Percentiles rank a stretch among this genome's conserved stretches.
Conservation (phyloP, 2,329 filamentous ascomycete genomes). For the Ophiostoma novo-ulmi region DNA sequence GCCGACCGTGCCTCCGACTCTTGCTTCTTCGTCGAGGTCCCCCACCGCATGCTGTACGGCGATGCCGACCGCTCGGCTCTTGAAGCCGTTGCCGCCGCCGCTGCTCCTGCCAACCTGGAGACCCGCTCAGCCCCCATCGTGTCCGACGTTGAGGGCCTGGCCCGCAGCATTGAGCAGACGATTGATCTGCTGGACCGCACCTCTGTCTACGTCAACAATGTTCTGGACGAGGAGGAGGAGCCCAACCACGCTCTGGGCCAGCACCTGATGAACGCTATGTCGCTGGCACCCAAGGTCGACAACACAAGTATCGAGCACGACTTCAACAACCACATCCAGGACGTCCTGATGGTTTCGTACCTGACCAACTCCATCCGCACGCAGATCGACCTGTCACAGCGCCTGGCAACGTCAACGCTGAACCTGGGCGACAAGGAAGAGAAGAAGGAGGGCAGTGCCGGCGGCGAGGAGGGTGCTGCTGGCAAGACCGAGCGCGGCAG, state of each 20-base stretch:
- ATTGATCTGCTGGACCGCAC: slow-evolving; percentile 86
- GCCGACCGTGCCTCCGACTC: slow-evolving; percentile 92
- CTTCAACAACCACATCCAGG: slow-evolving; percentile 99
- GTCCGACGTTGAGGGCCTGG: slow-evolving; percentile 84
- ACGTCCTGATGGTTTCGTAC: slow-evolving; percentile 96
- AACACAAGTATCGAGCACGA: slow-evolving; percentile 85
- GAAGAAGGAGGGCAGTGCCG: slow-evolving; percentile 35
- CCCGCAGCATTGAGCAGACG: slow-evolving; percentile 80
- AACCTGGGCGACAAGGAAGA: slow-evolving; percentile 43
- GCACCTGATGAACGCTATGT: slow-evolving; percentile 89
- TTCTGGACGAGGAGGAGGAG: slow-evolving; percentile 87
- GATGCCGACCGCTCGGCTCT: slow-evolving; percentile 58
- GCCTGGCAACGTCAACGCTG: slow-evolving; percentile 75
- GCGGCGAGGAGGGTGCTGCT: slow-evolving; percentile 29
- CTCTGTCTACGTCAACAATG: slow-evolving; percentile 84
- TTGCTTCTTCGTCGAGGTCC: slow-evolving; percentile 95
- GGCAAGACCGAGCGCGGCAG: slow-evolving; percentile 43
- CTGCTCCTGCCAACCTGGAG: slow-evolving; percentile 70
- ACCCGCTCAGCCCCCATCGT: slow-evolving; percentile 66
- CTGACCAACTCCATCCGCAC: slow-evolving; percentile 97
- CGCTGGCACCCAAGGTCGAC: slow-evolving; percentile 91
- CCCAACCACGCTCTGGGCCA: slow-evolving; percentile 90
- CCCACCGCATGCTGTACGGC: slow-evolving; percentile 86
- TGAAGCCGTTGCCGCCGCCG: slow-evolving; percentile 63
- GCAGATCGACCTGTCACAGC: slow-evolving; percentile 96